Evolutionary conservation across 2,329 filamentous ascomycete genomes (phyloP).

Genomic region (Thelonectria blattea): DNA sequence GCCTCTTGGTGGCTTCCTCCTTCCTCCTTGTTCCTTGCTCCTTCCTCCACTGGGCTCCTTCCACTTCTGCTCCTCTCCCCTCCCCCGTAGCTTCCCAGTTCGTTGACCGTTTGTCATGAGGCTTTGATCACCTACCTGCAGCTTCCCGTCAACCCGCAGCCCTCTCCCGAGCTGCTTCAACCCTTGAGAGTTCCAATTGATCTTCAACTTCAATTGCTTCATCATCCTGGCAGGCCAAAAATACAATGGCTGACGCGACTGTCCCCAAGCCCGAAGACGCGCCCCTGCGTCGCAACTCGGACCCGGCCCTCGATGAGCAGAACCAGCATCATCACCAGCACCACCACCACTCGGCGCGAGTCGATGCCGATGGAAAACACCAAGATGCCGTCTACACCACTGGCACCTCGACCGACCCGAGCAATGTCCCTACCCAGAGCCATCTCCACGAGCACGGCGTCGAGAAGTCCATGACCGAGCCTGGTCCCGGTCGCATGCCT

Average conservation of each 20-base stretch:
- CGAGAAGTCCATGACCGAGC: conserved; percentile 18
- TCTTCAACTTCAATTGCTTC: conserved; percentile 4
- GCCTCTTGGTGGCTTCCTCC: background rate
- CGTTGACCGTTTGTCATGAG: background rate
- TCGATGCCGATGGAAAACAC: conserved; percentile 42
- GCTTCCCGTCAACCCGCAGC: background rate
- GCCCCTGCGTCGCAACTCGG: conserved; percentile 27
- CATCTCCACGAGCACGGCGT: conserved; percentile 39
- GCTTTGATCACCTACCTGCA: background rate
- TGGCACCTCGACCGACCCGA: conserved; percentile 46
- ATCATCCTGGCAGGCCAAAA: background rate
- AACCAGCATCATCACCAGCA: conserved; percentile 54
- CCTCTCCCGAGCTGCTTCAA: background rate
- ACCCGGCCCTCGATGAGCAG: conserved; percentile 41
- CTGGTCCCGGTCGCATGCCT: conserved; percentile 31
- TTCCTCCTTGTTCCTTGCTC: background rate
- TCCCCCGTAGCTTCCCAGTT: background rate
- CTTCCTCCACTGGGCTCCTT: background rate
- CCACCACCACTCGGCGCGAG: conserved; percentile 48
- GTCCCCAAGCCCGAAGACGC: background rate
- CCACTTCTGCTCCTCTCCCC: background rate
- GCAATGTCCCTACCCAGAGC: conserved; percentile 43
- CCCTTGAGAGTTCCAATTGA: conserved; percentile 3
- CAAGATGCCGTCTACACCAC: conserved; percentile 56
- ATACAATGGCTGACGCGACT: conserved; percentile 31